phyloP scores from a whole-genome alignment of 2,329 filamentous ascomycete genomes.

The Diplodia scrobiculata region DNA sequence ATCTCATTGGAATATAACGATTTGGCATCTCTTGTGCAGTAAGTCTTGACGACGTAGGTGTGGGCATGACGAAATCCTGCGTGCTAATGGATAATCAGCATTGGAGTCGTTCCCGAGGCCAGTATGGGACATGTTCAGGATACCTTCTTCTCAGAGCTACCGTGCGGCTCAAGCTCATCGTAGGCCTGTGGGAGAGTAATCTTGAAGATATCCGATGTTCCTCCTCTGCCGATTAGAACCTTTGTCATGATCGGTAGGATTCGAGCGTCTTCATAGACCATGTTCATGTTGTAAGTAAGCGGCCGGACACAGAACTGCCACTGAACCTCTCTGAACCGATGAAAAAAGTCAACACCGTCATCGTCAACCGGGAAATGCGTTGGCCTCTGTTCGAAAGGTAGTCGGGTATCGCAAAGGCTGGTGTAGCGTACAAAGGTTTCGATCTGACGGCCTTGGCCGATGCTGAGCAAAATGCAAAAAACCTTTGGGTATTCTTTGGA shows the following conservation, averaged over 20 bases:
- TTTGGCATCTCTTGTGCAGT: conserved; percentile 5
- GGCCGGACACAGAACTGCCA: conserved; percentile 31
- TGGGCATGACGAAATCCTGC: neutral
- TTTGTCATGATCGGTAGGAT: conserved; percentile 31
- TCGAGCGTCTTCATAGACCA: neutral
- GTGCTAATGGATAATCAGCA: neutral
- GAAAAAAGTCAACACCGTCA: conserved; percentile 19
- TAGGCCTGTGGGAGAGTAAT: conserved; percentile 31
- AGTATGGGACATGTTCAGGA: neutral
- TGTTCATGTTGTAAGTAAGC: conserved; percentile 8
- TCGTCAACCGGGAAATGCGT: neutral
- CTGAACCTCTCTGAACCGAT: conserved; percentile 31
- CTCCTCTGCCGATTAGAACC: neutral
- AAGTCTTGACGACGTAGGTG: conserved; percentile 34
- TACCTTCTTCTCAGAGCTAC: conserved; percentile 1
- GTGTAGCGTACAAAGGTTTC: conserved; percentile 26
- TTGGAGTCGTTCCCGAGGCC: neutral
- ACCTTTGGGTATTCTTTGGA: conserved; percentile 28
- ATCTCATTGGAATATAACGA: conserved; percentile 33
- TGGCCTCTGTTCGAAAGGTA: conserved; percentile 31
- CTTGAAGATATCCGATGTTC: neutral
- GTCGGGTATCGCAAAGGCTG: conserved; percentile 26
- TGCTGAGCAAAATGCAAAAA: conserved; percentile 32
- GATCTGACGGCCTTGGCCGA: conserved; percentile 30
- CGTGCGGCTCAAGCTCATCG: conserved; percentile 27